Evolutionary conservation across 805 yeast genomes (phyloP).

Genomic region (Pichia deserticola): DNA sequence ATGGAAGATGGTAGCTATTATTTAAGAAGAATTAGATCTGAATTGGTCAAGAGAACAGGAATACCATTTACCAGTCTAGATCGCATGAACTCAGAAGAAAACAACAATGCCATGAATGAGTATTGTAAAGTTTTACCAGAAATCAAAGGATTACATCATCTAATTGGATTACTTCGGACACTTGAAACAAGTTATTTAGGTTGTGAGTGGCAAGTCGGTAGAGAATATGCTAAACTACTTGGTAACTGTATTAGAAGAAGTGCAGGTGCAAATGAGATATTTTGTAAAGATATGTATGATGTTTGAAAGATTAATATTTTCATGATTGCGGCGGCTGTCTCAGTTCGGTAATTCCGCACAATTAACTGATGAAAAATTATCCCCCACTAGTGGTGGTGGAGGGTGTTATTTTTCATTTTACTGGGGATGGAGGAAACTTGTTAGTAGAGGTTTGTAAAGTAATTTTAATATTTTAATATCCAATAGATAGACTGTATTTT

Average conservation of each 20-base stretch:
- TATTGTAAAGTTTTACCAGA: constrained; percentile 30
- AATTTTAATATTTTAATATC: too few relatives aligned
- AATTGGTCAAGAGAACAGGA: constrained; percentile 25
- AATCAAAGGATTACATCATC: constrained; percentile 32
- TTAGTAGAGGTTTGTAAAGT: too few relatives aligned
- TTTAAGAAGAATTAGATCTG: constrained; percentile 37
- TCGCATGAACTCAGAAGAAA: constrained; percentile 2
- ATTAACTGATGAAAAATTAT: too few relatives aligned
- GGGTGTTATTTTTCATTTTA: too few relatives aligned
- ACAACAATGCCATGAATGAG: constrained; percentile 20
- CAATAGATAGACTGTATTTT: too few relatives aligned
- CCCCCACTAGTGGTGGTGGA: too few relatives aligned
- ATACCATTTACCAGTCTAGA: constrained; percentile 24
- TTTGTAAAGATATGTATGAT: constrained; percentile 39
- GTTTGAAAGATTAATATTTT: background rate
- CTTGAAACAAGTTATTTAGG: constrained; percentile 30
- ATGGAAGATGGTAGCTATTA: constrained; percentile 43
- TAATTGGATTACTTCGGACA: constrained; percentile 34
- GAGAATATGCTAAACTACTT: constrained; percentile 44
- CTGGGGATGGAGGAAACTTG: too few relatives aligned
- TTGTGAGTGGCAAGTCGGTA: constrained; percentile 48
- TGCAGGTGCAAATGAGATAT: constrained; percentile 39
- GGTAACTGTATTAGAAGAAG: constrained; percentile 45
- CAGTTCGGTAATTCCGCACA: too few relatives aligned
- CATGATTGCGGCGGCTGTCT: too few relatives aligned